phyloP scores from a whole-genome alignment of 768 basidiomycete genomes.

The Cubamyces lactineus region DNA sequence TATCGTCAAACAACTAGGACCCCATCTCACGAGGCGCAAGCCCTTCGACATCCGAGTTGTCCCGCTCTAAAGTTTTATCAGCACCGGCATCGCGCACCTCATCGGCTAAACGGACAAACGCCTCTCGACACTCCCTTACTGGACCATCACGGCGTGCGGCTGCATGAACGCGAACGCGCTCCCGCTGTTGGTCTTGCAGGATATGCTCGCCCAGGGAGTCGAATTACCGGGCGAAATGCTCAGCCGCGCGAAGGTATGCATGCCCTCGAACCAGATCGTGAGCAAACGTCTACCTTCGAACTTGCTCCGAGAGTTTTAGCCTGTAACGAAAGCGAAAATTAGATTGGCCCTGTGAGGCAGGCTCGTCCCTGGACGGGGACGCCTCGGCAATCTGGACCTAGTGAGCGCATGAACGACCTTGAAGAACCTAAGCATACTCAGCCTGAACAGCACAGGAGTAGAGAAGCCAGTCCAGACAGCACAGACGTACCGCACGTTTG shows the following conservation, averaged over 20 bases:
- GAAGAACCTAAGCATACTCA: background rate
- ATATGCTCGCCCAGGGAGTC: slow-evolving; percentile 13
- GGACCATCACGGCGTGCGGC: slow-evolving; percentile 34
- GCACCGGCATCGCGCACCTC: slow-evolving; percentile 29
- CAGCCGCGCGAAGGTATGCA: slow-evolving; percentile 27
- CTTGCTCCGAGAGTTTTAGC: slow-evolving; percentile 27
- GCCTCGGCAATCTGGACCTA: slow-evolving; percentile 28
- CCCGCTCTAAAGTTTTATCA: slow-evolving; percentile 30
- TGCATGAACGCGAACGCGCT: slow-evolving; percentile 33
- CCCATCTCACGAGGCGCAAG: slow-evolving; percentile 26
- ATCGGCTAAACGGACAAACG: slow-evolving; percentile 28
- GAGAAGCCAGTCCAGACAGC: slow-evolving; percentile 21
- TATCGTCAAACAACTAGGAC: slow-evolving; percentile 34
- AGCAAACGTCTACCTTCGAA: slow-evolving; percentile 33
- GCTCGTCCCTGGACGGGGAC: slow-evolving; percentile 29
- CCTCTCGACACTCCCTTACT: slow-evolving; percentile 25
- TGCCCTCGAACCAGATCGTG: slow-evolving; percentile 33
- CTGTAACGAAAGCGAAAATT: slow-evolving; percentile 19
- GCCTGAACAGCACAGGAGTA: background rate
- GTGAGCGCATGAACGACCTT: background rate
- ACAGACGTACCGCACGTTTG: slow-evolving; percentile 28
- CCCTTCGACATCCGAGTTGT: slow-evolving; percentile 29
- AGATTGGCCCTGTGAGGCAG: slow-evolving; percentile 5
- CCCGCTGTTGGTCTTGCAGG: slow-evolving; percentile 32
- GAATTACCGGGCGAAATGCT: slow-evolving; percentile 22